Conservation (phyloP, 2,329 filamentous ascomycete genomes). For the Epicoccum sorghinum region DNA sequence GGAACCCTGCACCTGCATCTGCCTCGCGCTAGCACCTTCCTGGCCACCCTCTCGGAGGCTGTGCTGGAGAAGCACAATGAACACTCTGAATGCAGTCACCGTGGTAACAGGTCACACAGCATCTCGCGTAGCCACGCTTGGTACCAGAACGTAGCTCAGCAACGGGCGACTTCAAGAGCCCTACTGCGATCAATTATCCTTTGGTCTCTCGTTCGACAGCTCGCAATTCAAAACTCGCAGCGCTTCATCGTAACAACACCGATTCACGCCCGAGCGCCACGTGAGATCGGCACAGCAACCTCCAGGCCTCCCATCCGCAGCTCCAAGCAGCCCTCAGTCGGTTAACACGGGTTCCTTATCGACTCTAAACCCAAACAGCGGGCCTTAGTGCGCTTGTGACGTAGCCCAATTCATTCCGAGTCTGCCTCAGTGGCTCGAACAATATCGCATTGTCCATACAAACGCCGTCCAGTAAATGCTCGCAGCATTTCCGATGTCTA, state of each 20-base stretch:
- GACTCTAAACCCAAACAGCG: conserved; percentile 11
- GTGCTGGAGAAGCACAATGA: conserved; percentile 5
- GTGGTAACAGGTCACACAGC: conserved; percentile 5
- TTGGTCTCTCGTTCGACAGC: not conserved
- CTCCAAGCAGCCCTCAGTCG: conserved; percentile 19
- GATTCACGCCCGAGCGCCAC: conserved; percentile 15
- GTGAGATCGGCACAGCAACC: conserved; percentile 21
- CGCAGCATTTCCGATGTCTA: conserved; percentile 6
- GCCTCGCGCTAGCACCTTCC: conserved; percentile 4
- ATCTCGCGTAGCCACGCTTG: not conserved
- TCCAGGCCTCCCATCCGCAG: conserved; percentile 24
- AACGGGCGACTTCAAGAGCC: not conserved
- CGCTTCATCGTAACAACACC: conserved; percentile 1
- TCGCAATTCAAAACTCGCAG: conserved; percentile 8
- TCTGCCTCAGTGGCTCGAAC: conserved; percentile 11
- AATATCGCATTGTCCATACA: conserved; percentile 8
- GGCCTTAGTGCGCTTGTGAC: conserved; percentile 27
- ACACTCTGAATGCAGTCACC: conserved; percentile 3
- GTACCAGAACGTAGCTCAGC: not conserved
- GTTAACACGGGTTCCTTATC: conserved; percentile 25
- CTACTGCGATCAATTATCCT: not conserved
- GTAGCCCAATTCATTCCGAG: conserved; percentile 13
- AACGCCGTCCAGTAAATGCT: not conserved
- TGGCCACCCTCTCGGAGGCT: conserved; percentile 11
- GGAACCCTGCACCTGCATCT: conserved; percentile 12